Conservation (phyloP, 2,329 filamentous ascomycete genomes). For the Teratosphaeria pseudoeucalypti region DNA sequence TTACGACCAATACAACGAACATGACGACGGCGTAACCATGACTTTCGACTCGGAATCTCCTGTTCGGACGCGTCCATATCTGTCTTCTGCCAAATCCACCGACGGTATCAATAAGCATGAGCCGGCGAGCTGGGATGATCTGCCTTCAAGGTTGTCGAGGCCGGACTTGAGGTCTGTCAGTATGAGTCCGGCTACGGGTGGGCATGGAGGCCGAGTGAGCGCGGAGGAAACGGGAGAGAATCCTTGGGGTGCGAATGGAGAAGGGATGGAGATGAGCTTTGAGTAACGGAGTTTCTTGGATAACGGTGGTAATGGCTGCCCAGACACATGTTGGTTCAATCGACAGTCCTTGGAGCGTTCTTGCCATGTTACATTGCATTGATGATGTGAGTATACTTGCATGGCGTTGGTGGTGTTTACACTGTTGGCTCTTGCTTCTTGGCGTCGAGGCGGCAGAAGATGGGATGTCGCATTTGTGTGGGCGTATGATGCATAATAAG, state of each 20-base stretch:
- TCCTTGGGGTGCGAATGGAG: conserved; percentile 40
- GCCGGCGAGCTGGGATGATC: conserved; percentile 1
- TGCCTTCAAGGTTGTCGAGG: not conserved
- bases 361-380: too few relatives aligned
- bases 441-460: too few relatives aligned
- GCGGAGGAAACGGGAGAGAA: conserved; percentile 25
- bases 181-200: conserved; percentile 18
- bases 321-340: too few relatives aligned
- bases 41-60: conserved; percentile 28
- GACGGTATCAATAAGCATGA: not conserved
- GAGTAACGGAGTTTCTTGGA: conserved; percentile 14
- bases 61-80: not conserved
- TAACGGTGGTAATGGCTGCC: too few relatives aligned
- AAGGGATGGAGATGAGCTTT: conserved; percentile 41
- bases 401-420: too few relatives aligned
- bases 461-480: too few relatives aligned
- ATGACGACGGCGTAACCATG: conserved; percentile 37
- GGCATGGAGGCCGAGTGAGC: not conserved
- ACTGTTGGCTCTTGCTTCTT: too few relatives aligned
- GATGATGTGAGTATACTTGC: too few relatives aligned
- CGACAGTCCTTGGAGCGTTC: too few relatives aligned
- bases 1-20: conserved; percentile 26
- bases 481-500: too few relatives aligned
- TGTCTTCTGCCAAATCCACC: not conserved
- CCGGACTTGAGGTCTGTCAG: conserved; percentile 12